Evolutionary conservation across 2,329 filamentous ascomycete genomes (phyloP), one percentile per base, ranked within the genome.

Genomic region (Teratosphaeria zuluensis): DNA sequence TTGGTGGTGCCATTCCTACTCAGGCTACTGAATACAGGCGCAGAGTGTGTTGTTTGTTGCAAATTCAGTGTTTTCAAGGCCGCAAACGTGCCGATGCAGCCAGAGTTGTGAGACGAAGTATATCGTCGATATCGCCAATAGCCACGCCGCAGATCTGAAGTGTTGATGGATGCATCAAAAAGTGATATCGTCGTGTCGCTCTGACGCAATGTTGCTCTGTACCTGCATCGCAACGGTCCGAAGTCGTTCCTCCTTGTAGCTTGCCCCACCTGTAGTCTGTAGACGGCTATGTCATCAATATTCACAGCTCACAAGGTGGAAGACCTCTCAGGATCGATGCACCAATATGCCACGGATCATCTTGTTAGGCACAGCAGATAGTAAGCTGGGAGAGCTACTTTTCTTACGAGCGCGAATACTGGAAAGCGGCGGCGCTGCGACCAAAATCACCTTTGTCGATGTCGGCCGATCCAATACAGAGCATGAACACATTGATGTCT

Each of bases 341-440:
- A 5, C 6, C 16, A 21, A 21, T 4, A 71, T 71, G 69, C 65
- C 69, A 12, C 66, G 69, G 46, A 77, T 86, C 56, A 73, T 81
- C 55, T 71, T 86, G 14, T 69, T 87, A 24, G 84, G 84, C 21
- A 87, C 84, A 14, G 84, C 81, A 66, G 85, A 88, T 66, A 86
- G 84, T 33, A 88, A 87, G 67, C 74, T 84, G 11, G 69, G 79
- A 4, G 84, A 87, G 66, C 74, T 85, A 0, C 70, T 81, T 2
- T 85, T 79, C 66, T 72, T 85, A 1, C 77, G 77, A 53, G 69
- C 76, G 3, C 73, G 76, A 46, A 78, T 85, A 57, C 58, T 75
- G 54, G 56, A 58, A 64, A 53, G 62, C 65, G 56, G 63, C 66
- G 54, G 62, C 59, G 9, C 28, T 53, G 68, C 69, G 19, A 64